These are phyloP conservation scores for Aureobasidium vineae DNA, from an alignment of 2,329 filamentous ascomycete genomes.

Conservation along the genomic window DNA sequence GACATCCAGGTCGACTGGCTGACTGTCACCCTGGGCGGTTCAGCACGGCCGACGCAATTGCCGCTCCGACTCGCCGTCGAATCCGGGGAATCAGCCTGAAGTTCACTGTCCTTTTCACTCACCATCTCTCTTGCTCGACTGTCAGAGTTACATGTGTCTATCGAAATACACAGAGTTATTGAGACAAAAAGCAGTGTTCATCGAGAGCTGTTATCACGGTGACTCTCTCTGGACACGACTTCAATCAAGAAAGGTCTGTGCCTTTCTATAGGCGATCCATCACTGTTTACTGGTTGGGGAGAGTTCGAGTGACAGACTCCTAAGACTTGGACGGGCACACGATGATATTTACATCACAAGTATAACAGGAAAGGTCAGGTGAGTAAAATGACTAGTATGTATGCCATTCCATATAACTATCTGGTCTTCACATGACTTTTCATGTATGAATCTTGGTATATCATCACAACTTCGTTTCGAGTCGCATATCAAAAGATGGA, in stretches of 20 bases:
- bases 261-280: too few relatives aligned
- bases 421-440: not conserved
- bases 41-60: constrained; percentile 8
- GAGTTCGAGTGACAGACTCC: too few relatives aligned
- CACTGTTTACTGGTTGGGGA: too few relatives aligned
- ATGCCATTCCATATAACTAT: not conserved
- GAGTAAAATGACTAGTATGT: not conserved
- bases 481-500: not conserved
- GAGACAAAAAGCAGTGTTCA: too few relatives aligned
- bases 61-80: not conserved
- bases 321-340: too few relatives aligned
- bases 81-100: constrained; percentile 15
- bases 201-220: too few relatives aligned
- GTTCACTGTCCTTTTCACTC: not conserved
- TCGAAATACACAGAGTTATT: too few relatives aligned
- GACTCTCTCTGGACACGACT: too few relatives aligned
- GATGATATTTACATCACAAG: not conserved
- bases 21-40: constrained; percentile 11
- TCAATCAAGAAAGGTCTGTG: too few relatives aligned
- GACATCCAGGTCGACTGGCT: constrained; percentile 5
- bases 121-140: not conserved
- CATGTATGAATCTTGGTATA: not conserved
- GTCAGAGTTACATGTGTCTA: too few relatives aligned
- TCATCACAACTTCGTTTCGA: not conserved
- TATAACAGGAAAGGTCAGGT: not conserved